Evolutionary conservation across 2,329 filamentous ascomycete genomes (phyloP), one percentile per base, ranked within the genome.

Genomic region (Fusarium scirpi): DNA sequence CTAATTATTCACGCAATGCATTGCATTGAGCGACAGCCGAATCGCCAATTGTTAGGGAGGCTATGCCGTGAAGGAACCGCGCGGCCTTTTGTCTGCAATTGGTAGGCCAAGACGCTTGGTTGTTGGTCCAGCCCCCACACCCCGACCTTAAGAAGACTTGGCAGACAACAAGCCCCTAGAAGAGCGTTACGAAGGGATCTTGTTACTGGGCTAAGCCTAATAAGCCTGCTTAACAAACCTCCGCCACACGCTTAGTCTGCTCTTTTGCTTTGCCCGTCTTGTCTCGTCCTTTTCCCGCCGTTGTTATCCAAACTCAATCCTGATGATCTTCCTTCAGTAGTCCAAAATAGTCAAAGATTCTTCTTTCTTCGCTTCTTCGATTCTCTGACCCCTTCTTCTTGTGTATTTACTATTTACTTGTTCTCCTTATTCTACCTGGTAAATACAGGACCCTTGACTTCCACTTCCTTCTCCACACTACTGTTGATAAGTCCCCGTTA

Each of bases 61-160:
- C 67, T 61, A 69, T 70, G 67, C 47, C 24, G 46, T 70, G 43
- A 34, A 24, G 40, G 55, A 66, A 70, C 68, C 68, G 58, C 68
- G 68, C 68, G 68, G 68, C 68, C 64, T 55, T 22, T 71, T 24
- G 12, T 25, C 25, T 20, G 3, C 56, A 41, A 70, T 70, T 70
- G 46, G 68, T 41, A 58, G 55, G 58, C 58, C 61, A 52, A 65
- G 62, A 54, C 32, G 44, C 45, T 67, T 70, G 67, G 67, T 68
- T 68, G 67, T 48, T 62, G 29, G 32, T 49, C 52, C 34, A 70
- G 67, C 67, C 70, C 55, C 67, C 67, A 68, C 67, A 52, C 41
- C 67, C 67, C 62, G 48, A 55, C 58, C 65, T 55, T 43, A 55
- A 48, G 43, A 47, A 47, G 53, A 30, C 62, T 70, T 70, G 67